Base-by-base conservation (phyloP, 2,329 filamentous ascomycete species). In the Pseudopyrenochaeta lycopersici region DNA sequence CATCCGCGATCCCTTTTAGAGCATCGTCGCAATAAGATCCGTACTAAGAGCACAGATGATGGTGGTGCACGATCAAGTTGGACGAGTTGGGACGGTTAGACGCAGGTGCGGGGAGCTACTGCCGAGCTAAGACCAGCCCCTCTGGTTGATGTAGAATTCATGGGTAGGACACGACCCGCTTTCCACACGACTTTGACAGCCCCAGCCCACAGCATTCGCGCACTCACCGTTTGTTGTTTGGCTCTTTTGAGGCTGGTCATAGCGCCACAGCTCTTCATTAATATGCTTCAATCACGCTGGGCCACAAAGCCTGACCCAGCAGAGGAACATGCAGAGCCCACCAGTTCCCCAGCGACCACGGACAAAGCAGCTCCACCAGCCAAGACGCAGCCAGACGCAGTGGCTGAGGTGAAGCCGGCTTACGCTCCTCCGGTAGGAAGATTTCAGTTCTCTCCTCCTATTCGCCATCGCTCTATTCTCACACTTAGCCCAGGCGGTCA, bases 211-310 rank as follows among this genome's bases (percentile, higher is more conserved):
- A 29, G 38, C 32, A 49, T 14, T 42, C 20, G 14, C 20, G 45
- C 29, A 50, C 2, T 14, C 20, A 39, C 33, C 15, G 11, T 15
- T 15, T 35, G 7, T 44, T 21, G 23, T 39, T 45, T 31, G 20
- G 46, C 44, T 49, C 29, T n/a, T 40, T 41, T 46, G 30, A 49
- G n/a, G n/a, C 15, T 30, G 15, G 14, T 27, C 29, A 30, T 44
- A 49, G 20, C 20, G 17, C 9, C 29, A 52, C 35, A 30, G 40
- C 6, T 53, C 48, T 18, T 15, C 49, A 45, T n/a, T 41, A 68
- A 1, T 23, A 75, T 75, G 72, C 64, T 68, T 38, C 58, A 70
- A 41, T 75, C 72, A 38, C 63, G 55, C 60, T 75, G 72, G 72
- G 72, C 72, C 2, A 61, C 67, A 15, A 61, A 67, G 52, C 21